Conservation (phyloP, 345 rosid genomes). For the Syzygium jambos region DNA sequence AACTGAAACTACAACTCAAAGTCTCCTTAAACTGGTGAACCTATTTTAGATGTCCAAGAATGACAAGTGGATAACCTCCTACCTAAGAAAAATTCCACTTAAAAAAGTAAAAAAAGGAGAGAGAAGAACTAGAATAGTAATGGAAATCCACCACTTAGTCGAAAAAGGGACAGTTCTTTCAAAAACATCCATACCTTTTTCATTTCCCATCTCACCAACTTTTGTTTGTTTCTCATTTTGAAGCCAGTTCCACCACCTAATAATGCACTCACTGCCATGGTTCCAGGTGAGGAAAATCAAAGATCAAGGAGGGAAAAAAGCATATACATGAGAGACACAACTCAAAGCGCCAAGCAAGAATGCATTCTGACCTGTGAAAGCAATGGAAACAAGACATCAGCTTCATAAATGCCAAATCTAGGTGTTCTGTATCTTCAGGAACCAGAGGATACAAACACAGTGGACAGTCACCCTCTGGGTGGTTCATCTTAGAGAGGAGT, state of each 20-base stretch:
- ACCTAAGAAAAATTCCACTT: neutral
- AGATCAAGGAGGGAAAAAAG: neutral
- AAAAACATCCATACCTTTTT: constrained; percentile 28
- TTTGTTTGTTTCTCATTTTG: constrained; percentile 35
- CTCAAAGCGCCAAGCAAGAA: neutral
- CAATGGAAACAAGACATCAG: constrained; percentile 97
- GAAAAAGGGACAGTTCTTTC: neutral
- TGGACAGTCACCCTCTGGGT: constrained; percentile 87
- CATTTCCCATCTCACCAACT: constrained; percentile 7
- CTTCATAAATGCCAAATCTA: constrained; percentile 76
- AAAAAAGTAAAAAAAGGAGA: neutral
- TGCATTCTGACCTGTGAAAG: constrained; percentile 59
- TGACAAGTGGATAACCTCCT: neutral
- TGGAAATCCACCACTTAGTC: neutral
- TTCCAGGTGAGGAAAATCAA: neutral
- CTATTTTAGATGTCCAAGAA: neutral
- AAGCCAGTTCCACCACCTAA: constrained; percentile 91
- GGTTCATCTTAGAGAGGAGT: constrained; percentile 74
- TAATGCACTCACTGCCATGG: constrained; percentile 67
- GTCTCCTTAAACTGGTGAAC: neutral
- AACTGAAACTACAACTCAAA: neutral
- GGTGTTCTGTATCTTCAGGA: constrained; percentile 32
- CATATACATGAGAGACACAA: neutral
- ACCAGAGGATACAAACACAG: constrained; percentile 70
- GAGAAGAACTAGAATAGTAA: neutral